Percentiles rank a stretch among this genome's conserved stretches.
These are phyloP conservation scores for Danielia oregonensis DNA, from an alignment of 805 yeast species.

Conservation along the genomic window DNA sequence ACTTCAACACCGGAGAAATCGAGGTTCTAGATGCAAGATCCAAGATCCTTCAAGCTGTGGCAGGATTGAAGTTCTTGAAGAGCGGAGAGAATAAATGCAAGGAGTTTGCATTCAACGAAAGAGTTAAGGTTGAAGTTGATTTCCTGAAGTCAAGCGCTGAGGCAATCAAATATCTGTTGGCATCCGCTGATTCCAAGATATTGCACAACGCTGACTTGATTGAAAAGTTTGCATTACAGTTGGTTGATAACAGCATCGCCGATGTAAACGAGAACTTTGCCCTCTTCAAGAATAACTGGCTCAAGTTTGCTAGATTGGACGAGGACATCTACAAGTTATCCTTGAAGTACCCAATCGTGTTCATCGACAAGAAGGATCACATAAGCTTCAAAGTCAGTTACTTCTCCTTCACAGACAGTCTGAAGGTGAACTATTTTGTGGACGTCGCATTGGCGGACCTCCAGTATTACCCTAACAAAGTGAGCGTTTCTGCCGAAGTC, in stretches of 20 bases:
- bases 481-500: constrained; percentile 4
- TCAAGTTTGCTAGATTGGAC: constrained; percentile 20
- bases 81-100: constrained; percentile 3
- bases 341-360: constrained; percentile 24
- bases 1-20: constrained; percentile 12
- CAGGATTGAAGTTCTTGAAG: constrained; percentile 22
- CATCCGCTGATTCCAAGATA: constrained; percentile 1
- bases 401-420: constrained; percentile 3
- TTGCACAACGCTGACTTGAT: constrained; percentile 16
- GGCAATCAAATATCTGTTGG: constrained; percentile 5
- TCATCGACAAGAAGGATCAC: constrained; percentile 1
- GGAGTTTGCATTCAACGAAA: constrained; percentile 12
- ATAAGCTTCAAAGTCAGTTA: constrained; percentile 7
- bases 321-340: constrained; percentile 27
- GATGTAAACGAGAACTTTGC: constrained; percentile 12
- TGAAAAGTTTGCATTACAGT: constrained; percentile 10
- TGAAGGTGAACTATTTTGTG: constrained; percentile 7
- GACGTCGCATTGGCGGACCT: constrained; percentile 4
- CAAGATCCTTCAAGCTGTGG: constrained; percentile 22
- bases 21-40: constrained; percentile 14
- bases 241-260: constrained; percentile 7
- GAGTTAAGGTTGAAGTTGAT: constrained; percentile 8
- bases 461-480: constrained; percentile 4
- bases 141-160: constrained; percentile 5
- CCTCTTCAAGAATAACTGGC: constrained; percentile 7